These are phyloP conservation scores for Botryotinia narcissicola DNA, from an alignment of 2,329 filamentous ascomycete species.

Conservation along the genomic window DNA sequence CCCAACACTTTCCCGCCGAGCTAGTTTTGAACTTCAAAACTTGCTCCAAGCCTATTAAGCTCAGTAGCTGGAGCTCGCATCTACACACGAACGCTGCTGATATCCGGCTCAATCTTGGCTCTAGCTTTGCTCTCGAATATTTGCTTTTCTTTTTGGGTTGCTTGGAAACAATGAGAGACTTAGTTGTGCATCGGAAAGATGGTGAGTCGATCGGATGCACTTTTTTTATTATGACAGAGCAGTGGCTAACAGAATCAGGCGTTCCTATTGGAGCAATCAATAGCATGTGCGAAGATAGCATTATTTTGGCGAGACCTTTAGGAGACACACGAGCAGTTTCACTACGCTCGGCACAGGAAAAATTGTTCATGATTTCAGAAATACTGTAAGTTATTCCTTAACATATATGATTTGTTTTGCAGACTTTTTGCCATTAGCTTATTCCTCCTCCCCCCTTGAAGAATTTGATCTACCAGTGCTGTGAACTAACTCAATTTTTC, in stretches of 20 bases:
- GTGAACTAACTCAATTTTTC: not conserved
- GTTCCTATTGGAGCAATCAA: not conserved
- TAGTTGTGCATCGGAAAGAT: not conserved
- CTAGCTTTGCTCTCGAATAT: not conserved
- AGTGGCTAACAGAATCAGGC: not conserved
- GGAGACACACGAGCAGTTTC: not conserved
- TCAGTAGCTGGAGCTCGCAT: not conserved
- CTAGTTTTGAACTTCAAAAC: not conserved
- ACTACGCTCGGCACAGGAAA: not conserved
- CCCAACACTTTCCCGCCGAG: not conserved
- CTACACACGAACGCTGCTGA: not conserved
- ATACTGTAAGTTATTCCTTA: not conserved
- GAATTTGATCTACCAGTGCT: not conserved
- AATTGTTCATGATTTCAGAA: not conserved
- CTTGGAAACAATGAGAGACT: not conserved
- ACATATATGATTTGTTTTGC: not conserved
- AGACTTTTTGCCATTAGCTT: not conserved
- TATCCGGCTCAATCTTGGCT: not conserved
- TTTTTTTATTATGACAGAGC: not conserved
- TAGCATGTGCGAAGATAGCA: not conserved
- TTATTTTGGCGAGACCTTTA: not conserved
- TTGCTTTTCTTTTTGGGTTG: not conserved
- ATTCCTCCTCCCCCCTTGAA: not conserved
- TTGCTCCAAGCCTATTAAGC: not conserved
- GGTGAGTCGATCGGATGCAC: not conserved